Base-by-base conservation (phyloP, 331 rosid genomes). In the Prunus yedoensis region DNA sequence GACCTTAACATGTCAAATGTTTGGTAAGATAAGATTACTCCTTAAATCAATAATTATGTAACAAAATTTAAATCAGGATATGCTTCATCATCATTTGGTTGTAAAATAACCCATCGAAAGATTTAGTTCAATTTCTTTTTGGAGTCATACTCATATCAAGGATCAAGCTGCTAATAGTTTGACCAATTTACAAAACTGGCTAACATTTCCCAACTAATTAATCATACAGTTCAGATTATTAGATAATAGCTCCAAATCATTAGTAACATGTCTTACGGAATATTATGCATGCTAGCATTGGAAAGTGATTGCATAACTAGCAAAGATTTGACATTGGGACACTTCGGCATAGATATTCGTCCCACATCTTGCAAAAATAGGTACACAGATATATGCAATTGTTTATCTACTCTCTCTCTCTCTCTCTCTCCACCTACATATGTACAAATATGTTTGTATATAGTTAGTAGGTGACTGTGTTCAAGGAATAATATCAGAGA, bases 241-340 rank as follows among this genome's bases (percentile, higher is more conserved):
- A 67, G 41, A 58, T 7, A 46, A 45, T 58, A 63, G 47, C 59
- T 70, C 17, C 53, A 60, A 74, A 68, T 67, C 56, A 69, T 52
- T 60, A 23, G 82, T 82, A 77, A 27, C 84, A 77, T 79, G 65
- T 57, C 10, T 51, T 60, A 61, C n/a, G 75, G 76, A 59, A 73
- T 67, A 77, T 56, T 51, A 51, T 41, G 59, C 12, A 46, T 65
- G 15, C 25, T 70, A 41, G 14, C 81, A 67, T 69, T 27, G 54
- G 87, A 85, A 21, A 64, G 83, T 58, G 88, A 82, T 83, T 28
- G 27, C 45, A 76, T 38, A 80, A 85, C 87, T 80, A 77, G 30
- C 77, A 84, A 74, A 82, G 82, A 88, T 79, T 77, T 83, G 81
- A 85, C 86, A 73, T 77, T 82, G 13, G 47, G 56, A 68, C 17